Conservation (phyloP, 371 early-diverging fungal species). For the Sporodiniella umbellata region DNA sequence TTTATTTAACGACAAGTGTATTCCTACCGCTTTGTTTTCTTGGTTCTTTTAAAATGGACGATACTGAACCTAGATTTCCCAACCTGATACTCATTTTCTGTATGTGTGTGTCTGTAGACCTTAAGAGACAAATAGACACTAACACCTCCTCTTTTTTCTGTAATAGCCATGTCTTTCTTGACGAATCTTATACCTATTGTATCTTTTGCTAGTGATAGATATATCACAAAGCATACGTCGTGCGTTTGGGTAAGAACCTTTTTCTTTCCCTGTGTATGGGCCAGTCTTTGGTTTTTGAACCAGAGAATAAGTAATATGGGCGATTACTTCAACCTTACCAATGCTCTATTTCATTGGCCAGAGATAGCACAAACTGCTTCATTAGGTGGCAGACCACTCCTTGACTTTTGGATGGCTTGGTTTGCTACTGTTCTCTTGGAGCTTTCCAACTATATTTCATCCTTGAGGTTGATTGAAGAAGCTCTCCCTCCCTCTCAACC, state of each 20-base stretch:
- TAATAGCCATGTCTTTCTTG: background rate
- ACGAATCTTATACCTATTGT: background rate
- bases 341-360: constrained; percentile 20
- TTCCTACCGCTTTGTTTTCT: constrained; percentile 13
- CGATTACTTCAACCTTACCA: constrained; percentile 21
- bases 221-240: constrained; percentile 1
- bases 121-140: background rate
- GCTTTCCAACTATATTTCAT: constrained; percentile 2
- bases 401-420: constrained; percentile 29
- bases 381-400: constrained; percentile 23
- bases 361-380: constrained; percentile 27
- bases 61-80: constrained; percentile 10
- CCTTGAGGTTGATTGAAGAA: no score
- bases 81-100: constrained; percentile 6
- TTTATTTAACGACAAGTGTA: constrained; percentile 12
- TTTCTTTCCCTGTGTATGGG: constrained; percentile 27
- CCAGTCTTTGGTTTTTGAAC: constrained; percentile 22
- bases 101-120: constrained; percentile 3
- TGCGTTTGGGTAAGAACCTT: constrained; percentile 16
- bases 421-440: constrained; percentile 26
- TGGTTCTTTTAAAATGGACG: constrained; percentile 12
- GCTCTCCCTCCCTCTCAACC: no score
- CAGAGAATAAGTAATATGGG: constrained; percentile 20
- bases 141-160: background rate
- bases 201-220: constrained; percentile 11